These are phyloP conservation scores for Epithele typhae DNA, from an alignment of 768 basidiomycete species.

Conservation along the genomic window DNA sequence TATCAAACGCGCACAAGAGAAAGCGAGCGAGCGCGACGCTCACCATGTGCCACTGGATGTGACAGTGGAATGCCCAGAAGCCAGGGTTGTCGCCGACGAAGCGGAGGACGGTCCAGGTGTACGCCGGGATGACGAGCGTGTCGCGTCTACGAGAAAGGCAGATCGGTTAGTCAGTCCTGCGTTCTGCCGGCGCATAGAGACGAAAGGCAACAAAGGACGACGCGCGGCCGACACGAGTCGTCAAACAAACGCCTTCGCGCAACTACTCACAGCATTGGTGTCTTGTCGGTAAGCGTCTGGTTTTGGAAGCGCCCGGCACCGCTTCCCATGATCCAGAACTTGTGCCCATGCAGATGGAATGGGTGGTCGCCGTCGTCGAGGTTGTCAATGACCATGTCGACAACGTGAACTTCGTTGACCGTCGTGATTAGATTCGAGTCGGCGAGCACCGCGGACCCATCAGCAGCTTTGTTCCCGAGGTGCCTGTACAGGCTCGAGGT, in stretches of 20 bases:
- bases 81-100: constrained; percentile 42
- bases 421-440: constrained; percentile 22
- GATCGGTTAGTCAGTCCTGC: no score
- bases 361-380: constrained; percentile 30
- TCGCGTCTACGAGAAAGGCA: constrained; percentile 27
- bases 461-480: constrained; percentile 10
- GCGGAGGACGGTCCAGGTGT: constrained; percentile 33
- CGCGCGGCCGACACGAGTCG: no score
- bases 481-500: constrained; percentile 20
- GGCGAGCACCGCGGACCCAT: constrained; percentile 14
- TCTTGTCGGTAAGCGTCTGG: constrained; percentile 28
- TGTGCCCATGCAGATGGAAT: constrained; percentile 37
- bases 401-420: constrained; percentile 18
- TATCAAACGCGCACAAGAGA: no score
- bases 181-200: no score
- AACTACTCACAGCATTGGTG: constrained; percentile 31
- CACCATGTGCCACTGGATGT: constrained; percentile 20
- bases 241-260: no score
- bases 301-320: constrained; percentile 31
- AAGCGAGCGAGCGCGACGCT: neutral
- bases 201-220: no score
- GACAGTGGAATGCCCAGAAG: constrained; percentile 44
- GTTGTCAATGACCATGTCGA: constrained; percentile 25
- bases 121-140: constrained; percentile 37
- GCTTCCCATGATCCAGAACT: constrained; percentile 32